These are phyloP conservation scores for Ganoderma lingzhi DNA, from an alignment of 1,284 basidiomycete species.

Conservation along the genomic window DNA sequence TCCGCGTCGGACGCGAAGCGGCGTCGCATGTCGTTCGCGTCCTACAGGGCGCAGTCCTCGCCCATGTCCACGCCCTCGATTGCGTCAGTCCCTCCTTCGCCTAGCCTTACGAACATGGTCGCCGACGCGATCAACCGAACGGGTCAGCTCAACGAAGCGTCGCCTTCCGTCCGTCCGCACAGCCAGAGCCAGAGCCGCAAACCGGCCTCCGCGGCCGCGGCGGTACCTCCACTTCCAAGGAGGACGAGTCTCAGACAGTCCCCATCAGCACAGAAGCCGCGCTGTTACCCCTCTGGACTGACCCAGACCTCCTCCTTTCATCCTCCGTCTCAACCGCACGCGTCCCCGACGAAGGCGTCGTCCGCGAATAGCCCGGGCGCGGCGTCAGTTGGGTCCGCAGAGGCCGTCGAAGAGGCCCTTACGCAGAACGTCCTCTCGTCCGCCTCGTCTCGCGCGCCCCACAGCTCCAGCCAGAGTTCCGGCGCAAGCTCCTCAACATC, in stretches of 20 bases:
- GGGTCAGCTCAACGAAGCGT: constrained; percentile 17
- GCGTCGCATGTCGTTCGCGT: constrained; percentile 29
- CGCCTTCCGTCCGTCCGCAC: neutral
- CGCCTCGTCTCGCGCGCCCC: constrained; percentile 1
- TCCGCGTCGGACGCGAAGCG: constrained; percentile 12
- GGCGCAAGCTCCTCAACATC: neutral
- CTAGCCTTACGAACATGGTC: constrained; percentile 30
- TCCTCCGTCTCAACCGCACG: neutral
- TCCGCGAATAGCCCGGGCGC: constrained; percentile 8
- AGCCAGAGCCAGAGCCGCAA: neutral
- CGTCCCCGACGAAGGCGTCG: neutral
- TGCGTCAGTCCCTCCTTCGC: constrained; percentile 30
- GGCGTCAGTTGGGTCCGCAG: constrained; percentile 26
- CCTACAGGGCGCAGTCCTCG: constrained; percentile 30
- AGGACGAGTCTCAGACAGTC: neutral
- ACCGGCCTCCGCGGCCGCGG: no score
- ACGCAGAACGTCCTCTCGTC: constrained; percentile 22
- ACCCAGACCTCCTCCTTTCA: neutral
- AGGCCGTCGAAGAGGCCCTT: constrained; percentile 33
- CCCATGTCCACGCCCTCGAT: constrained; percentile 30
- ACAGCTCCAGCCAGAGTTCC: neutral
- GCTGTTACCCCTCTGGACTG: neutral
- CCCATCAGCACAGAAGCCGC: neutral
- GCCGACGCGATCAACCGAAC: constrained; percentile 31
- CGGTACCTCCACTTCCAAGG: neutral